phyloP scores from a whole-genome alignment of 805 yeast species.

The Wickerhamomyces hampshirensis region DNA sequence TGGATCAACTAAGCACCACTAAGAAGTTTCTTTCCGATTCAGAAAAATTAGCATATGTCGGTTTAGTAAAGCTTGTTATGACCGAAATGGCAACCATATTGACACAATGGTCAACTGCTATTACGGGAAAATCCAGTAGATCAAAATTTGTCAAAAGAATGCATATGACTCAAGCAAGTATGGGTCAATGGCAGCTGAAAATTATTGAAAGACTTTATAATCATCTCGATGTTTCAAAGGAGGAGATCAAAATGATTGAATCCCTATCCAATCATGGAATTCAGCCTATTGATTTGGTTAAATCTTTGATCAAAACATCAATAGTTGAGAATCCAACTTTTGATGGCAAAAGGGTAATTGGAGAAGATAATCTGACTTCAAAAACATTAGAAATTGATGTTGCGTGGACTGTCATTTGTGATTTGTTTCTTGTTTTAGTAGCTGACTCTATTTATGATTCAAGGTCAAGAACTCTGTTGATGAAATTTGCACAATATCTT shows the following conservation, averaged over 20 bases:
- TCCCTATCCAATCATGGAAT: slow-evolving; percentile 81
- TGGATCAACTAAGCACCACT: slow-evolving; percentile 73
- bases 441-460: slow-evolving; percentile 87
- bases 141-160: slow-evolving; percentile 52
- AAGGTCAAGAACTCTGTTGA: slow-evolving; percentile 76
- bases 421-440: slow-evolving; percentile 71
- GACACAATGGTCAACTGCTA: slow-evolving; percentile 47
- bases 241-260: slow-evolving; percentile 85
- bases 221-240: slow-evolving; percentile 73
- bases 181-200: slow-evolving; percentile 79
- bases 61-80: slow-evolving; percentile 68
- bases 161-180: slow-evolving; percentile 66
- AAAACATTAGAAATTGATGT: slow-evolving; percentile 59
- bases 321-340: slow-evolving; percentile 47
- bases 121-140: slow-evolving; percentile 39
- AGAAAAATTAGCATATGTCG: slow-evolving; percentile 90
- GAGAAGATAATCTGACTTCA: slow-evolving; percentile 20
- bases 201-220: slow-evolving; percentile 67
- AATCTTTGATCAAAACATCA: slow-evolving; percentile 49
- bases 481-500: slow-evolving; percentile 59
- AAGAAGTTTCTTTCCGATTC: slow-evolving; percentile 74
- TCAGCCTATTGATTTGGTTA: slow-evolving; percentile 63
- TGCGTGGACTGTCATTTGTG: slow-evolving; percentile 93
- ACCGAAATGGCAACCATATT: slow-evolving; percentile 81
- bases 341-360: slow-evolving; percentile 15